Evolutionary conservation across 345 rosid genomes (phyloP), one percentile per base, ranked within the genome.

Genomic region (Bretschneidera sinensis): DNA sequence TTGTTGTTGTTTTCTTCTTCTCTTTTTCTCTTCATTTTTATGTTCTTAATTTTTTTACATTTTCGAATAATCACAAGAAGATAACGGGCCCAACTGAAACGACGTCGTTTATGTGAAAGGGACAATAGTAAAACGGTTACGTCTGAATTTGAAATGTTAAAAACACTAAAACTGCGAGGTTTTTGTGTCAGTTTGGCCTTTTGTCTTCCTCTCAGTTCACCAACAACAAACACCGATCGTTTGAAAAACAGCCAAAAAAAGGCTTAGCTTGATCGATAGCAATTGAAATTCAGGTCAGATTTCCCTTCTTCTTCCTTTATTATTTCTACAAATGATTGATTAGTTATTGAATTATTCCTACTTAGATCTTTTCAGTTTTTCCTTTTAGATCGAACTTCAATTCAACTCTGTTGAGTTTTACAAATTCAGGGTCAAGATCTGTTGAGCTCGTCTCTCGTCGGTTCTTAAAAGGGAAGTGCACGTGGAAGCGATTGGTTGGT

Each of bases 191-290:
- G 62, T 11, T 48, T 57, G 43, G 47, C 47, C 48, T 50, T 63
- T 76, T 39, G 71, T 66, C 76, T 51, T 70, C 76, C 64, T 71
- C 64, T 71, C 76, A 54, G 66, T 60, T 79, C 67, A 65, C 85
- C 80, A 67, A 59, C 80, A 67, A 59, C 68, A 56, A 70, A 53
- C 71, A 8, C 61, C 77, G 51, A 62, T 65, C 73, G 59, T n/a
- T 69, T 59, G 57, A 48, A 60, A 60, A 66, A 54, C 66, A 57
- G 31, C 65, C 75, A 48, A 65, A 19, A 57, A 57, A 22, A 34
- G 28, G 25, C 21, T 35, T 9, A 47, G 57, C 51, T 67, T 21
- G 49, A 21, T 67, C 55, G 24, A 53, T 61, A 72, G 33, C 66
- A 49, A 19, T 50, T 35, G 45, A 39, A 7, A 39, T 1, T 39